A percentile compares a stretch with the other conserved stretches of the same genome.
These are phyloP conservation scores for Pleurotus sapidus DNA, from an alignment of 768 basidiomycete genomes.

Conservation along the genomic window DNA sequence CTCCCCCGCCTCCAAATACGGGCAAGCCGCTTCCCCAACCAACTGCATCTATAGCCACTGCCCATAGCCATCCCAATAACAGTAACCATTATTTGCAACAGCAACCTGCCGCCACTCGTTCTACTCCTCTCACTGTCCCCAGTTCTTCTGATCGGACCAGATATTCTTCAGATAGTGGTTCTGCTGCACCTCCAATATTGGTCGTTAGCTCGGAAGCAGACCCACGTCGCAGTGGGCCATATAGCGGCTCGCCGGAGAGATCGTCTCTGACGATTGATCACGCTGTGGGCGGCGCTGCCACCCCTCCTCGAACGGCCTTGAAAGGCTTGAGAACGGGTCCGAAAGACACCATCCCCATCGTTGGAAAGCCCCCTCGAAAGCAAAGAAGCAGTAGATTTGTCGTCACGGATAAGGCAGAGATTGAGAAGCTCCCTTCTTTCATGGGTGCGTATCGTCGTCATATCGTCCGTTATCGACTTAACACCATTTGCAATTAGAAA, in stretches of 20 bases:
- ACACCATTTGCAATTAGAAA: constrained; percentile 54
- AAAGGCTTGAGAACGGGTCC: constrained; percentile 78
- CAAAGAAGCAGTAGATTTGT: constrained; percentile 97
- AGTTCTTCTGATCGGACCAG: constrained; percentile 57
- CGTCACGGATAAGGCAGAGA: constrained; percentile 93
- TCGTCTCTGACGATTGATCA: constrained; percentile 46
- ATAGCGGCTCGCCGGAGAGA: constrained; percentile 44
- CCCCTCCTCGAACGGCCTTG: constrained; percentile 66
- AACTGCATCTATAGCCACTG: constrained; percentile 28
- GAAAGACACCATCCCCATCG: constrained; percentile 95
- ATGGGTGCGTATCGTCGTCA: constrained; percentile 51
- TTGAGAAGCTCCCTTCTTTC: constrained; percentile 91
- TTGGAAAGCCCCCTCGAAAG: constrained; percentile 95
- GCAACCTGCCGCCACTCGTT: constrained; percentile 36
- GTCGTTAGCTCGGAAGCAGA: constrained; percentile 76
- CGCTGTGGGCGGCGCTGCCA: constrained; percentile 39
- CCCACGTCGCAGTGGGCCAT: constrained; percentile 36
- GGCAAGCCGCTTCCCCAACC: constrained; percentile 63
- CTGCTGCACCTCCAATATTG: constrained; percentile 77
- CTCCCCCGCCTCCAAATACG: constrained; percentile 63
- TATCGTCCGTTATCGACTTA: not conserved
- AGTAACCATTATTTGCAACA: constrained; percentile 36
- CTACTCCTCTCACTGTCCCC: constrained; percentile 35
- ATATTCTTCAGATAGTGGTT: constrained; percentile 40
- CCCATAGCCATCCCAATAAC: constrained; percentile 17